These are phyloP conservation scores for Aspergillus incahuasiensis DNA, from an alignment of 495 filamentous ascomycete genomes.

Conservation along the genomic window DNA sequence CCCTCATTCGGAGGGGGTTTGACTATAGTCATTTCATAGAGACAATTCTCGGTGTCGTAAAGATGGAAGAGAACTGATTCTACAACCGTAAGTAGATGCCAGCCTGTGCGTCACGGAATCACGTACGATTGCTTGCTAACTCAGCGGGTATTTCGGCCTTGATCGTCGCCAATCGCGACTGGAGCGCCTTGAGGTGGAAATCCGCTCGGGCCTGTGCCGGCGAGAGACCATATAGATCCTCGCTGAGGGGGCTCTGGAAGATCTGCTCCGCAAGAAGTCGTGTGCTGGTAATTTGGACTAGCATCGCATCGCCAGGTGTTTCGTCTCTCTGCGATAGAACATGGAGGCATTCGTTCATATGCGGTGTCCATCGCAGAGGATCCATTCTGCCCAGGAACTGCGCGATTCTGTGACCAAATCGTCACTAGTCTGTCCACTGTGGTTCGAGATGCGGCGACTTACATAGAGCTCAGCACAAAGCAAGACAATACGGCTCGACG, in stretches of 20 bases:
- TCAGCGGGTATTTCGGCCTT: too few relatives aligned
- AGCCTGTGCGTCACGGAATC: too few relatives aligned
- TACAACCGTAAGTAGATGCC: too few relatives aligned
- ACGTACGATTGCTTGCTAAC: too few relatives aligned
- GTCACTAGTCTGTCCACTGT: too few relatives aligned
- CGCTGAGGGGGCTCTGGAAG: neutral
- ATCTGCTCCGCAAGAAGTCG: conserved; percentile 4
- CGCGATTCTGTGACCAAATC: too few relatives aligned
- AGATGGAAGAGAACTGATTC: neutral
- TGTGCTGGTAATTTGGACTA: conserved; percentile 5
- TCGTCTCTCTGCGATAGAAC: neutral
- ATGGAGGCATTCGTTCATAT: conserved; percentile 13
- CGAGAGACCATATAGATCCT: neutral
- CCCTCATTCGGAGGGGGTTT: conserved; percentile 1
- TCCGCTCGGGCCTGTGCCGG: neutral
- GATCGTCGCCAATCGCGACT: too few relatives aligned
- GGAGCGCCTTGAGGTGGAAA: conserved; percentile 1
- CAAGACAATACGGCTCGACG: conserved; percentile 8
- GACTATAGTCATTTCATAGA: conserved; percentile 7
- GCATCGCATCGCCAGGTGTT: neutral
- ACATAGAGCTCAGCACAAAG: conserved; percentile 9
- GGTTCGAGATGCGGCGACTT: neutral
- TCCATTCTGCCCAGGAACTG: conserved; percentile 4
- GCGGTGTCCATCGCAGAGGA: conserved; percentile 9
- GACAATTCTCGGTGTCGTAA: neutral